Conservation (phyloP, 192 early-diverging fungal genomes). For the Tieghemiomyces parasiticus region DNA sequence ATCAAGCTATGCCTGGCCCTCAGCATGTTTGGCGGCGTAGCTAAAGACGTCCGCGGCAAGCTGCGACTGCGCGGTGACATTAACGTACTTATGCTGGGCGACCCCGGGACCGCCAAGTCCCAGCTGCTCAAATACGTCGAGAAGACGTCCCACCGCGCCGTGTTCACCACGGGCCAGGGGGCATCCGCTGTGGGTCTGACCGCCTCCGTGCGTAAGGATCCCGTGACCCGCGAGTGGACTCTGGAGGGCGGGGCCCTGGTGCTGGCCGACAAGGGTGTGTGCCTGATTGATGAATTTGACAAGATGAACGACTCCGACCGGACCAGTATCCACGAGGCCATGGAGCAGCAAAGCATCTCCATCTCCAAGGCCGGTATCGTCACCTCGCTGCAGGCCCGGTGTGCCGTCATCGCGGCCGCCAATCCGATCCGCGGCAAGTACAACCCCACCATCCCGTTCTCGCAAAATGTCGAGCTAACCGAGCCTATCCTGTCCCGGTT, state of each 20-base stretch:
- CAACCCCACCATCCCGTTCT: constrained; percentile 81
- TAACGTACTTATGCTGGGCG: constrained; percentile 87
- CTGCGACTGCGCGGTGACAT: constrained; percentile 95
- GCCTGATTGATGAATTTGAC: constrained; percentile 82
- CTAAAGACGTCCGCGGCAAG: constrained; percentile 89
- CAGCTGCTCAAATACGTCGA: constrained; percentile 79
- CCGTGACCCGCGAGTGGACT: constrained; percentile 77
- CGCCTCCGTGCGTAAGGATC: constrained; percentile 69
- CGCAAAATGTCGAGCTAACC: constrained; percentile 94
- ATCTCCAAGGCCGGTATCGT: constrained; percentile 82
- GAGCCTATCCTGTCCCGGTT: constrained; percentile 98
- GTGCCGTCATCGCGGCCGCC: constrained; percentile 65
- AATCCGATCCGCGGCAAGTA: constrained; percentile 78
- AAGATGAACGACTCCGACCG: constrained; percentile 86
- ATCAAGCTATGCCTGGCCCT: constrained; percentile 90
- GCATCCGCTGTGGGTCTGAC: constrained; percentile 75
- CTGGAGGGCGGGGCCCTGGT: constrained; percentile 80
- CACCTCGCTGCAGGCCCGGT: constrained; percentile 70
- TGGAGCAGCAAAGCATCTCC: constrained; percentile 83
- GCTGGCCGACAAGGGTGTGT: constrained; percentile 74
- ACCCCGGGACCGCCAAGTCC: constrained; percentile 78
- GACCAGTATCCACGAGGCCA: constrained; percentile 90
- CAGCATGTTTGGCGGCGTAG: constrained; percentile 89
- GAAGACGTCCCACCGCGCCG: constrained; percentile 68
- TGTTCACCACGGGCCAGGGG: constrained; percentile 78